Base-by-base conservation (phyloP, 257 asterid species). In the Sherardia arvensis region DNA sequence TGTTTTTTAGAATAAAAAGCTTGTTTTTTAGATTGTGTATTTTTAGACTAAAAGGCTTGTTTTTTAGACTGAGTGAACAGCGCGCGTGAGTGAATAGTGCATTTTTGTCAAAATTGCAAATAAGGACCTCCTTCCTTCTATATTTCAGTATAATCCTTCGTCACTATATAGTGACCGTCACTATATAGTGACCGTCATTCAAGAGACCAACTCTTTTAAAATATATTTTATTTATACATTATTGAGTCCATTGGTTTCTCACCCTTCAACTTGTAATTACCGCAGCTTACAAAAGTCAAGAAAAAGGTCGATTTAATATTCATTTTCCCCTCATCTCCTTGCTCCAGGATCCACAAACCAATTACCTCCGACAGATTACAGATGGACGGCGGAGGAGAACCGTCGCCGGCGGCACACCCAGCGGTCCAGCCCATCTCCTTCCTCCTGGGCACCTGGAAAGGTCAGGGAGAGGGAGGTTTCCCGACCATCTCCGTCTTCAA, bases 381-480 rank as follows among this genome's bases (percentile, higher is more conserved):
- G 38, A 68, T 59, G 72, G 62, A 47, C 43, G 66, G 59, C 20
- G 53, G 61, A 17, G 61, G 43, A 8, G 11, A 47, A 20, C 49
- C 60, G 60, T 64, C 82, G 28, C 90, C 66, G 9, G 2, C 26
- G 17, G 69, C 80, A 20, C 95, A 87, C 66, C 87, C 88, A 49
- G 73, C 77, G 21, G 84, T 83, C 27, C 65, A 73, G 53, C 84
- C 90, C 51, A 67, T 87, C 8, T 66, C 85, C 15, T 80, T 71
- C 70, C 62, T 87, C 56, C 68, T 83, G 20, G 95, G 94, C 23
- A 81, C 80, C 1, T 87, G 95, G 95, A 83, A 63, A 76, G 90
- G 95, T 32, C 70, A 81, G 66, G 88, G 90, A 0, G 74, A 78
- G 27, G 94, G 91, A 8, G 64, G 67, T 70, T 87, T 72, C 59